phyloP scores from a whole-genome alignment of 139 green algal genomes.

The Haematococcus sp. region DNA sequence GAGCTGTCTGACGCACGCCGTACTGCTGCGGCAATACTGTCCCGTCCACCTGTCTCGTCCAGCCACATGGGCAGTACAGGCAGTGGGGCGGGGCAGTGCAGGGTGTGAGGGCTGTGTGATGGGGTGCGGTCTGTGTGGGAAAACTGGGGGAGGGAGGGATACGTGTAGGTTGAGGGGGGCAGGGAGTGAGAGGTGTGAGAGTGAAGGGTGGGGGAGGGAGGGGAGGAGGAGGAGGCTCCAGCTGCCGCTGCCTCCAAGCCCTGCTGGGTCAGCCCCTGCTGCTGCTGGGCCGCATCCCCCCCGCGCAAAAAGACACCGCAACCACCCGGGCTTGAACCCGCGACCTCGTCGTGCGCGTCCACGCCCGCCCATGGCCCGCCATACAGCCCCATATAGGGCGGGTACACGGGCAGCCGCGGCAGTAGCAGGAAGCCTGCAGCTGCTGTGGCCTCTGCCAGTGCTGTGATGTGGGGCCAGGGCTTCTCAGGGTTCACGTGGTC shows the following conservation, averaged over 20 bases:
- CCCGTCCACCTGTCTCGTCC: slow-evolving; percentile 18
- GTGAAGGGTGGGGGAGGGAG: too few species aligned
- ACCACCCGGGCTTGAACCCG: too few species aligned
- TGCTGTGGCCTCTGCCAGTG: slow-evolving; percentile 61
- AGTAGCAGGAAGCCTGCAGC: slow-evolving; percentile 63
- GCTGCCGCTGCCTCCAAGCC: slow-evolving; percentile 6
- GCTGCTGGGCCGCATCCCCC: too few species aligned
- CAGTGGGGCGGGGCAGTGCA: too few species aligned
- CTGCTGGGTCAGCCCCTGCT: slow-evolving; percentile 4
- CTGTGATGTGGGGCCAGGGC: slow-evolving; percentile 73
- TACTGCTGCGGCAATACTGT: slow-evolving; percentile 42
- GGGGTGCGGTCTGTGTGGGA: background rate
- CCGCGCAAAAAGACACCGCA: too few species aligned
- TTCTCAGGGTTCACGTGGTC: slow-evolving; percentile 83
- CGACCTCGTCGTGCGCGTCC: too few species aligned
- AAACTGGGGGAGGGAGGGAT: too few species aligned
- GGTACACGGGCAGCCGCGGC: slow-evolving; percentile 79
- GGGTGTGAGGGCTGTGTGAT: background rate
- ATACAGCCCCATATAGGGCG: slow-evolving; percentile 41
- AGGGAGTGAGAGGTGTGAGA: too few species aligned
- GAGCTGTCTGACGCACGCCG: slow-evolving; percentile 39
- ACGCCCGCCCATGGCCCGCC: slow-evolving; percentile 5
- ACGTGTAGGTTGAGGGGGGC: too few species aligned
- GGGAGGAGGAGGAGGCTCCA: too few species aligned
- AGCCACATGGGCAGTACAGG: slow-evolving; percentile 36